Evolutionary conservation across 306 rosid genomes (phyloP).

Genomic region (Castanea crenata): DNA sequence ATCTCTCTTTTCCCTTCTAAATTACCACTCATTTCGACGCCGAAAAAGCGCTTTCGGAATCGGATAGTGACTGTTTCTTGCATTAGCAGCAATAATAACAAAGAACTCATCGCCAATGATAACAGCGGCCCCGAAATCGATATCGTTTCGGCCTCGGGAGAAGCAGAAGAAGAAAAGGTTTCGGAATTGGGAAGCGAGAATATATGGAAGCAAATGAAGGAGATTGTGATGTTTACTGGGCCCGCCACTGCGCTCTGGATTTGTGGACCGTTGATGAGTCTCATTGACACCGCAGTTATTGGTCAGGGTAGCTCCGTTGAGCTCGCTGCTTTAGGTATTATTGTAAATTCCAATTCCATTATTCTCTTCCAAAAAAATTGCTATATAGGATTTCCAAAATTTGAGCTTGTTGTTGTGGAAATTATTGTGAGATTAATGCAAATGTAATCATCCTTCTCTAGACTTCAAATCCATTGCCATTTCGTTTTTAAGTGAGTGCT

Average conservation of each 20-base stretch:
- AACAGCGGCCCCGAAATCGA: constrained; percentile 8
- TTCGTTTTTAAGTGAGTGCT: no score
- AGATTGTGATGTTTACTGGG: constrained; percentile 64
- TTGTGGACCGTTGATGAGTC: constrained; percentile 85
- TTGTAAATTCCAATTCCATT: neutral
- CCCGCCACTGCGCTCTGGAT: constrained; percentile 88
- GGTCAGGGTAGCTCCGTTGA: constrained; percentile 91
- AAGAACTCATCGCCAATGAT: constrained; percentile 19
- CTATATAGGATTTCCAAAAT: no score
- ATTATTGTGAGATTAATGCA: no score
- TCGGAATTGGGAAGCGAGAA: constrained; percentile 43
- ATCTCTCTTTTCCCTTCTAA: constrained; percentile 13
- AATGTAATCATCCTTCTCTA: no score
- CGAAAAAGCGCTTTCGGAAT: constrained; percentile 3
- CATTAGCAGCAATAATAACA: constrained; percentile 6
- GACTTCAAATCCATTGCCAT: no score
- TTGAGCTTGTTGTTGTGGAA: no score
- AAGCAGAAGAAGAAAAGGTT: neutral
- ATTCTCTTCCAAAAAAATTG: neutral
- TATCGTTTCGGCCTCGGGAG: neutral
- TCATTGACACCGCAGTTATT: constrained; percentile 76
- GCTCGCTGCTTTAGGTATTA: constrained; percentile 91
- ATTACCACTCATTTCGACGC: constrained; percentile 2
- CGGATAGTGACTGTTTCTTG: constrained; percentile 19
- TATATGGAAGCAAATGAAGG: constrained; percentile 69